These are phyloP conservation scores for Starmerella apis DNA, from an alignment of 805 yeast species.

Conservation along the genomic window DNA sequence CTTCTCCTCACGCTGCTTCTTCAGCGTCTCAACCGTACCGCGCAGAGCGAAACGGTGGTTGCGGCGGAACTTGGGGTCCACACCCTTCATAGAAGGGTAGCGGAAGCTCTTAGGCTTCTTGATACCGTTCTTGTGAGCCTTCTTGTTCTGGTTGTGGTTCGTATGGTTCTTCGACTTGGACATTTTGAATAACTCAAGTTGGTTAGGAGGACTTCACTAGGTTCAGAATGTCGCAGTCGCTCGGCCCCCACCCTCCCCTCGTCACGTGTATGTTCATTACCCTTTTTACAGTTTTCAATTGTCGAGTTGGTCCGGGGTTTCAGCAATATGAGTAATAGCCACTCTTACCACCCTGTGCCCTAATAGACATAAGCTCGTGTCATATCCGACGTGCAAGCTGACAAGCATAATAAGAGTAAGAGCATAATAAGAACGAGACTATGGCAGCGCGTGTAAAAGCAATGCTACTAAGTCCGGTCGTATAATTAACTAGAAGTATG, in stretches of 20 bases:
- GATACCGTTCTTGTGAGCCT: conserved; percentile 99
- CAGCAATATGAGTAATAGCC: neutral
- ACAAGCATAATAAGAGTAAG: no score
- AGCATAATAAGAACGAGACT: no score
- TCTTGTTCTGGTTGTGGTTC: conserved; percentile 98
- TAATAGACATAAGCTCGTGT: neutral
- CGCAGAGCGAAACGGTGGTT: conserved; percentile 99
- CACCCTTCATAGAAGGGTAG: conserved; percentile 97
- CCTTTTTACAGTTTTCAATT: neutral
- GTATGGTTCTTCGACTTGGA: conserved; percentile 99
- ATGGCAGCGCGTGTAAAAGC: no score
- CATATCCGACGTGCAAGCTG: no score
- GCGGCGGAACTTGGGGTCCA: conserved; percentile 98
- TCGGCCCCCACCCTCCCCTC: neutral
- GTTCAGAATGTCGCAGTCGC: neutral
- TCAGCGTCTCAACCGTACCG: conserved; percentile 92
- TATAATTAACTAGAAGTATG: no score
- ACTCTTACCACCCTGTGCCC: neutral
- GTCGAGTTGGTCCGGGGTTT: neutral
- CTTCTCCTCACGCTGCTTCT: conserved; percentile 53
- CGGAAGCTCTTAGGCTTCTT: conserved; percentile 97
- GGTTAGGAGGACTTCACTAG: conserved; percentile 5
- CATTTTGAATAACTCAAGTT: conserved; percentile 42
- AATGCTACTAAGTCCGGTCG: no score
- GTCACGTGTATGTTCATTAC: neutral